These are phyloP conservation scores for Sporothrix brunneoviolacea DNA, from an alignment of 2,329 filamentous ascomycete species.

Conservation along the genomic window DNA sequence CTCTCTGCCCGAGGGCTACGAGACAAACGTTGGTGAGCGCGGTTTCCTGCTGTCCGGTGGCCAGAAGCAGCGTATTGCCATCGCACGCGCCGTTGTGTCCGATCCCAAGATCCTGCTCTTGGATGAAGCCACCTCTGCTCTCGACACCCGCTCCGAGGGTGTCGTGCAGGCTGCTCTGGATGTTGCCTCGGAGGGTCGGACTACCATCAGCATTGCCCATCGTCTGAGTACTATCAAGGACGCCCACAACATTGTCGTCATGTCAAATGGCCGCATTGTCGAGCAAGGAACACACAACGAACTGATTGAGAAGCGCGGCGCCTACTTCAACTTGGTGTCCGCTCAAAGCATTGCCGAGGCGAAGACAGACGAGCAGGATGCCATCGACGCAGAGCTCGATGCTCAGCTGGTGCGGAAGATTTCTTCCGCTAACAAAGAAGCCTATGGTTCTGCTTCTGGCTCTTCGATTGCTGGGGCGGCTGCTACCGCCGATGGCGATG, in stretches of 20 bases:
- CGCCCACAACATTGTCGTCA: slow-evolving; percentile 93
- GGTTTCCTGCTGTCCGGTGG: slow-evolving; percentile 90
- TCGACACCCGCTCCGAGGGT: slow-evolving; percentile 92
- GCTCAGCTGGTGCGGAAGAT: slow-evolving; percentile 43
- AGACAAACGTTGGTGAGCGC: slow-evolving; percentile 91
- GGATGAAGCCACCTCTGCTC: slow-evolving; percentile 87
- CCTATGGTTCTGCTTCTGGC: slow-evolving; percentile 3
- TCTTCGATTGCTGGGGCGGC: not conserved
- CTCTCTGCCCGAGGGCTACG: slow-evolving; percentile 75
- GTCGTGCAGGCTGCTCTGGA: slow-evolving; percentile 91
- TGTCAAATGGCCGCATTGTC: slow-evolving; percentile 76
- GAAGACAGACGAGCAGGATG: slow-evolving; percentile 44
- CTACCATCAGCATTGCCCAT: slow-evolving; percentile 94
- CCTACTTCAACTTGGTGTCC: slow-evolving; percentile 80
- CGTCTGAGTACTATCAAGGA: slow-evolving; percentile 89
- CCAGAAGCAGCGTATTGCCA: slow-evolving; percentile 94
- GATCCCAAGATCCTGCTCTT: slow-evolving; percentile 88
- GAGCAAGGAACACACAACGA: slow-evolving; percentile 87
- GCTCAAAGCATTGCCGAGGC: slow-evolving; percentile 71
- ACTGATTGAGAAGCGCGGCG: slow-evolving; percentile 61
- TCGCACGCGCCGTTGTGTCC: slow-evolving; percentile 82
- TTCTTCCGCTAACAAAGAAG: slow-evolving; percentile 32
- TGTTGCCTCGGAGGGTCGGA: slow-evolving; percentile 74
- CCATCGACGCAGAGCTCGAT: slow-evolving; percentile 46
- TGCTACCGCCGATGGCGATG: not conserved